Evolutionary conservation across 108 stramenopile genomes (phyloP).

Genomic region (Seminavis robusta): DNA sequence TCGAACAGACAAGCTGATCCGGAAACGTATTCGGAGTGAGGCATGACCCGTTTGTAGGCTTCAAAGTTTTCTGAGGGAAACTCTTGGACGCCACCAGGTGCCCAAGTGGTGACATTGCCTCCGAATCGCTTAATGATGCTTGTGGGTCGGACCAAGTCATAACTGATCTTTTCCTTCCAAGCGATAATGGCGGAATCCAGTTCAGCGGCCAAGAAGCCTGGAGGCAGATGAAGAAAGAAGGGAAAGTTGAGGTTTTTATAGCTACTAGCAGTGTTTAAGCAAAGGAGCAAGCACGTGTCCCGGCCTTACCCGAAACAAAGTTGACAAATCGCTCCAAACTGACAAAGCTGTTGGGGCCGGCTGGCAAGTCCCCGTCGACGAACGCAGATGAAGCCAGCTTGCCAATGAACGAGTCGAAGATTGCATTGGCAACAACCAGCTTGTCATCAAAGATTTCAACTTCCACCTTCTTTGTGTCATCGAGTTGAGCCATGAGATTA

Average conservation of each 20-base stretch:
- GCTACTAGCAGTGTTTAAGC: too few relatives aligned
- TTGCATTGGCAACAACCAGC: slow-evolving; percentile 7
- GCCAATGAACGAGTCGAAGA: slow-evolving; percentile 5
- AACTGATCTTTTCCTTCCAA: slow-evolving; percentile 27
- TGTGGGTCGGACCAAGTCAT: slow-evolving; percentile 19
- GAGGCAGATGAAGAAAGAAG: neutral
- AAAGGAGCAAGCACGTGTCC: too few relatives aligned
- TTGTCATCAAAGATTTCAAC: slow-evolving; percentile 39
- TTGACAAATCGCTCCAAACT: slow-evolving; percentile 6
- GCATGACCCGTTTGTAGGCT: slow-evolving; percentile 23
- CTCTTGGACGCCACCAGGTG: slow-evolving; percentile 3
- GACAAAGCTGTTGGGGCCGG: neutral
- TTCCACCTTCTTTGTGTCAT: slow-evolving; percentile 29
- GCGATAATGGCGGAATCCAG: slow-evolving; percentile 12
- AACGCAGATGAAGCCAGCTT: slow-evolving; percentile 2
- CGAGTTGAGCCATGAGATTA: slow-evolving; percentile 13
- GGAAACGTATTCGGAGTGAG: slow-evolving; percentile 17
- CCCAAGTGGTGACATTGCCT: slow-evolving; percentile 7
- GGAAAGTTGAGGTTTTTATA: too few relatives aligned
- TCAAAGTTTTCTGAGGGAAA: slow-evolving; percentile 16
- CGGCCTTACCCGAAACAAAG: slow-evolving; percentile 6
- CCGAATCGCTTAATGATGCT: slow-evolving; percentile 9
- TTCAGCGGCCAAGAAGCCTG: slow-evolving; percentile 5
- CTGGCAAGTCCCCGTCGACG: neutral
- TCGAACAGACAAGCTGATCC: neutral